Evolutionary conservation across 805 yeast species (phyloP).

Genomic region (Suhomyces kilbournensis): DNA sequence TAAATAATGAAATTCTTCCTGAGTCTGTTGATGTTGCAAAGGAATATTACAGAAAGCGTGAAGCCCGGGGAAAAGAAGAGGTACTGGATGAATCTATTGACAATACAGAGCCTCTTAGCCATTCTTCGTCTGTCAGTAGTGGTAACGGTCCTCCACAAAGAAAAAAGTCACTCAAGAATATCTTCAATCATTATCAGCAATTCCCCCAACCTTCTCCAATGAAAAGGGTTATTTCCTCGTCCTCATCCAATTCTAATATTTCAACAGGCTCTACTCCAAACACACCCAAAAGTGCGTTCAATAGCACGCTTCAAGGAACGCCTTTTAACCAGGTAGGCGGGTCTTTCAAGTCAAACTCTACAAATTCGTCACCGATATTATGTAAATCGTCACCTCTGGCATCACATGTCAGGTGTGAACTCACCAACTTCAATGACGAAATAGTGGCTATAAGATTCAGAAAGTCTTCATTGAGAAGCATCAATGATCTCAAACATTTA

Average conservation of each 20-base stretch:
- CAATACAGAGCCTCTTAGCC: slow-evolving; percentile 1
- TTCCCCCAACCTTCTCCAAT: slow-evolving; percentile 6
- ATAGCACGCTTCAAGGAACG: slow-evolving; percentile 1
- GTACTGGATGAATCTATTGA: slow-evolving; percentile 3
- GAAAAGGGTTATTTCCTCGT: slow-evolving; percentile 6
- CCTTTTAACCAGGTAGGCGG: background rate
- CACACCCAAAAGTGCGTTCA: slow-evolving; percentile 7
- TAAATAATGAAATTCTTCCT: slow-evolving; percentile 19
- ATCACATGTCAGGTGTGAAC: slow-evolving; percentile 24
- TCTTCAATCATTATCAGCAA: slow-evolving; percentile 32
- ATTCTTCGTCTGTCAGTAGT: background rate
- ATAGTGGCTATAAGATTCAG: slow-evolving; percentile 24
- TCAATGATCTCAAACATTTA: slow-evolving; percentile 24
- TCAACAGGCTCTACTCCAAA: background rate
- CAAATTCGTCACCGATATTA: slow-evolving; percentile 9
- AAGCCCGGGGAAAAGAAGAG: background rate
- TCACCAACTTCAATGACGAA: slow-evolving; percentile 25
- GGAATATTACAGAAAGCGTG: slow-evolving; percentile 5
- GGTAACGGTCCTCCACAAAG: slow-evolving; percentile 15
- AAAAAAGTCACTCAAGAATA: slow-evolving; percentile 24
- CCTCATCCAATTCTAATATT: slow-evolving; percentile 7
- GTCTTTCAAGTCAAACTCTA: background rate
- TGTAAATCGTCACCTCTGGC: slow-evolving; percentile 5
- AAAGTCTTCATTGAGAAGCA: slow-evolving; percentile 18
- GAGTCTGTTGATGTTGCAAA: slow-evolving; percentile 13